Evolutionary conservation across 2,329 filamentous ascomycete species (phyloP).

Genomic region (Colletotrichum godetiae): DNA sequence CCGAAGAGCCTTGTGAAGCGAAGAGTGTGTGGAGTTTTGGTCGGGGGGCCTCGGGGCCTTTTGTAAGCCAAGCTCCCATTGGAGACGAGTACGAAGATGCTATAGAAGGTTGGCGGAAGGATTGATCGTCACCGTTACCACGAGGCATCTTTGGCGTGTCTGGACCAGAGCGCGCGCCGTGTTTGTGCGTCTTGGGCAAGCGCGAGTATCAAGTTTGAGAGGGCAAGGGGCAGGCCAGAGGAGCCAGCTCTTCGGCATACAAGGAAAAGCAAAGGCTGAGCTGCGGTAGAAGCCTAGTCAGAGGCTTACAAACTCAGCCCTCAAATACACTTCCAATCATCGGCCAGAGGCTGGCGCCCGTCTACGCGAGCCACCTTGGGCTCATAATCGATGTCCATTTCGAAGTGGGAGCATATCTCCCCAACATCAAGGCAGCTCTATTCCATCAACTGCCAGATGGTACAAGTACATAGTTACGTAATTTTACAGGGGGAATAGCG

Average conservation of each 20-base stretch:
- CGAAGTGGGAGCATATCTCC: not conserved
- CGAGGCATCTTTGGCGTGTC: not conserved
- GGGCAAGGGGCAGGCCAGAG: not conserved
- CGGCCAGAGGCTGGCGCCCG: not conserved
- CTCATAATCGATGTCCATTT: not conserved
- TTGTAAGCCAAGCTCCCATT: not conserved
- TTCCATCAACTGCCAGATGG: no score
- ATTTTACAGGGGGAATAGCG: no score
- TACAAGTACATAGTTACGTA: no score
- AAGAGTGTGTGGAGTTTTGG: not conserved
- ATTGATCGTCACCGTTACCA: no score
- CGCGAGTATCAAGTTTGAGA: not conserved
- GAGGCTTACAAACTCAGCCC: not conserved
- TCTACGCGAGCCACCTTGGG: not conserved
- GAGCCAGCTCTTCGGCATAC: not conserved
- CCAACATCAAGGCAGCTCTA: not conserved
- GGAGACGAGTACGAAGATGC: not conserved
- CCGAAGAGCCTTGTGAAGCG: not conserved
- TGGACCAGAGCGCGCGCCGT: not conserved
- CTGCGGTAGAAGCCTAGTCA: not conserved
- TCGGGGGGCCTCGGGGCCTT: not conserved
- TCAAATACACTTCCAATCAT: conserved; percentile 9
- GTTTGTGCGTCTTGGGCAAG: not conserved
- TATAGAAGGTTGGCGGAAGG: not conserved
- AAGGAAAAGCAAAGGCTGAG: not conserved